A percentile compares a stretch with the other conserved stretches of the same genome.
Evolutionary conservation across 345 rosid genomes (phyloP).

Genomic region (Heritiera littoralis): DNA sequence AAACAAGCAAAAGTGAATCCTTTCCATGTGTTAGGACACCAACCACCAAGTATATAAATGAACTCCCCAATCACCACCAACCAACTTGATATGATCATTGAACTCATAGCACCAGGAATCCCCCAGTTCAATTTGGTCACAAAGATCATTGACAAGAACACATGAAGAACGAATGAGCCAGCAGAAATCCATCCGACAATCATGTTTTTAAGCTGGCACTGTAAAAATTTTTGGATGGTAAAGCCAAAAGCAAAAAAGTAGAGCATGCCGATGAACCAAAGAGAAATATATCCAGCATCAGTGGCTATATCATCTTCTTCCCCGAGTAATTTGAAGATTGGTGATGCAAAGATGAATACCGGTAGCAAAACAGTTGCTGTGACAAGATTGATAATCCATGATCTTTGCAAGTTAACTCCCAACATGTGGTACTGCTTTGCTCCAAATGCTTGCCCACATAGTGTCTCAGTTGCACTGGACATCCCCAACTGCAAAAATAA

Average conservation of each 20-base stretch:
- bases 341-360: conserved; percentile 17
- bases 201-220: conserved; percentile 38
- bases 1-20: conserved; percentile 54
- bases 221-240: conserved; percentile 11
- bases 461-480: conserved; percentile 27
- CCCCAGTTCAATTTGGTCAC: conserved; percentile 46
- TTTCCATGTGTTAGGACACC: conserved; percentile 61
- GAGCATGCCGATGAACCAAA: conserved; percentile 22
- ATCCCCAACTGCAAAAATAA: conserved; percentile 17
- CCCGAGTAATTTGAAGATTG: conserved; percentile 16
- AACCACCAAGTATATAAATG: conserved; percentile 59
- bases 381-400: conserved; percentile 16
- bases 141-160: conserved; percentile 47
- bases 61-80: conserved; percentile 41
- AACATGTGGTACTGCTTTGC: conserved; percentile 25
- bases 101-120: conserved; percentile 49
- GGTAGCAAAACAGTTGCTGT: conserved; percentile 13
- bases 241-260: conserved; percentile 10
- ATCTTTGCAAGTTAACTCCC: conserved; percentile 25
- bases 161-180: conserved; percentile 36
- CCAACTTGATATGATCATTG: conserved; percentile 49
- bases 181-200: conserved; percentile 44
- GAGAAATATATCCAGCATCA: conserved; percentile 15
- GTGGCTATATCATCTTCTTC: conserved; percentile 16
- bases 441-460: conserved; percentile 28